These are phyloP conservation scores for Colletotrichum somersetense DNA, from an alignment of 2,329 filamentous ascomycete species.

Conservation along the genomic window DNA sequence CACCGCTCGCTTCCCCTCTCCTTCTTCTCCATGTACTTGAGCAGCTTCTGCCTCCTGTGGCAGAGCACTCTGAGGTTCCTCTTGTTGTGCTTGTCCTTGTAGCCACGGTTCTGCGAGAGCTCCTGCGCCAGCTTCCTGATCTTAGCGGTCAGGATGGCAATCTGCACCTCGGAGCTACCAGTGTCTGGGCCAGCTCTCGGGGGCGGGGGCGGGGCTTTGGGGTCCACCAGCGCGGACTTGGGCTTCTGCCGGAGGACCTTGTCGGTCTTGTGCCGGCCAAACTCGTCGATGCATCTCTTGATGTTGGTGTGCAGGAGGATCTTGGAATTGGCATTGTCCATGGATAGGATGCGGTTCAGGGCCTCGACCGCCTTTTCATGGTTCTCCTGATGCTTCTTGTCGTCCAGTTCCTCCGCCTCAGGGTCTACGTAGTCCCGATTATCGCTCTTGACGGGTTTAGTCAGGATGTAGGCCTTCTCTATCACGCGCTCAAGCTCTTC, in stretches of 20 bases:
- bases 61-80: conserved; percentile 87
- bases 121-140: conserved; percentile 84
- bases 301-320: conserved; percentile 87
- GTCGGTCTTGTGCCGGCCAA: conserved; percentile 94
- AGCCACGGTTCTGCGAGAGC: conserved; percentile 74
- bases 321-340: conserved; percentile 82
- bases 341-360: conserved; percentile 80
- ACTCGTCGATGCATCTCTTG: conserved; percentile 84
- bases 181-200: conserved; percentile 88
- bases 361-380: conserved; percentile 81
- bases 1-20: conserved; percentile 93
- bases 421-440: conserved; percentile 57
- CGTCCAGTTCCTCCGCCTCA: conserved; percentile 49
- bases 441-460: conserved; percentile 63
- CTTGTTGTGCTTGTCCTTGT: conserved; percentile 95
- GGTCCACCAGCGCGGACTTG: conserved; percentile 57
- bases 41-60: conserved; percentile 88
- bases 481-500: conserved; percentile 76
- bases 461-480: conserved; percentile 75
- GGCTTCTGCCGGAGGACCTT: conserved; percentile 72
- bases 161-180: conserved; percentile 96
- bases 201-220: conserved; percentile 56
- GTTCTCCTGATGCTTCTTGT: conserved; percentile 61
- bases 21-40: conserved; percentile 88
- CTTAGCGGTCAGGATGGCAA: conserved; percentile 93